These are phyloP conservation scores for Cadophora sp. DNA, from an alignment of 2,329 filamentous ascomycete species.

Conservation along the genomic window DNA sequence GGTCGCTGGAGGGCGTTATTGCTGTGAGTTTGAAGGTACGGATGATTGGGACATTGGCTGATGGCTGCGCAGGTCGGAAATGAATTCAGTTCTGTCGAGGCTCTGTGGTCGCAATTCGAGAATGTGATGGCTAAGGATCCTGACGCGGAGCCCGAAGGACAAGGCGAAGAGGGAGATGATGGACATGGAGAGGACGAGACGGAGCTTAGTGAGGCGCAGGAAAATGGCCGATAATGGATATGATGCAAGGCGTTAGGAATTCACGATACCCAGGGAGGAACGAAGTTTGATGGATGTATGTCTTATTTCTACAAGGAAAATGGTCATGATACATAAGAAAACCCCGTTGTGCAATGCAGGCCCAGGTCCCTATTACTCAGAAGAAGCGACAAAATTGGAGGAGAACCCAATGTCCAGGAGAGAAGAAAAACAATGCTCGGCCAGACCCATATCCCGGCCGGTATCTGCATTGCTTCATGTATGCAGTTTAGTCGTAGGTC, in stretches of 20 bases:
- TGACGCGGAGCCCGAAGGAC: conserved; percentile 44
- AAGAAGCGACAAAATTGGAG: conserved; percentile 33
- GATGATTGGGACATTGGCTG: background rate
- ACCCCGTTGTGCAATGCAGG: conserved; percentile 35
- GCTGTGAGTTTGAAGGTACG: conserved; percentile 61
- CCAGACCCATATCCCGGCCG: conserved; percentile 26
- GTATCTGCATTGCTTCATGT: conserved; percentile 35
- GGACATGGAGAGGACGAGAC: conserved; percentile 30
- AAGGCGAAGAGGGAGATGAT: conserved; percentile 39
- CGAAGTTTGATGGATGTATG: conserved; percentile 26
- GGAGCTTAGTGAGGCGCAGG: conserved; percentile 27
- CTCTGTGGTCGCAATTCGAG: conserved; percentile 96
- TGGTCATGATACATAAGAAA: conserved; percentile 45
- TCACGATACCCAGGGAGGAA: conserved; percentile 39
- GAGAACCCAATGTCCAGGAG: conserved; percentile 25
- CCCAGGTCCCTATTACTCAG: conserved; percentile 37
- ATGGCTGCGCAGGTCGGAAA: conserved; percentile 73
- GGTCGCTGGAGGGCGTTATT: conserved; percentile 88
- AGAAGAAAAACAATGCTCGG: conserved; percentile 32
- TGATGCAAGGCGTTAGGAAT: conserved; percentile 32
- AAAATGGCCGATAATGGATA: conserved; percentile 21
- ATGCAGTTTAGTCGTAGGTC: conserved; percentile 43
- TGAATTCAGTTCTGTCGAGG: conserved; percentile 96
- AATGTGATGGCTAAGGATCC: conserved; percentile 85
- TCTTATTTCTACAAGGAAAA: conserved; percentile 52